Evolutionary conservation across 2,329 filamentous ascomycete genomes (phyloP), one percentile per base, ranked within the genome.

Genomic region (Hypomyces perniciosus): DNA sequence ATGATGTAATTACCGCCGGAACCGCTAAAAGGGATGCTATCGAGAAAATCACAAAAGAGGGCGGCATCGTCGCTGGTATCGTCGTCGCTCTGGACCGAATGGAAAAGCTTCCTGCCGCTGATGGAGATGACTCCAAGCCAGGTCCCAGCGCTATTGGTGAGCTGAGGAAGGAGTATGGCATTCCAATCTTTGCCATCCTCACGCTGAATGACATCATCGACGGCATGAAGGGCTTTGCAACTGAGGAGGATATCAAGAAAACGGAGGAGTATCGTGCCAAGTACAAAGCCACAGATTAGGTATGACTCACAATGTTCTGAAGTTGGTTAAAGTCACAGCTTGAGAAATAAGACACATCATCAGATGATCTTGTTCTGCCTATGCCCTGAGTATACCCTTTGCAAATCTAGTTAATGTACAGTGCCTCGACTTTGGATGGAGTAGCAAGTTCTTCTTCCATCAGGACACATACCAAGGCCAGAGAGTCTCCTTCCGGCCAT

Each of bases 1-100:
- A 99, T 74, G 93, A 97, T 71, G 92, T 99, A 51, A 92, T 97
- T 63, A 96, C 91, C 1, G 92, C 90, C 1, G 93, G 93, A 29
- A 97, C 91, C 1, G 93, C 93, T 38, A 91, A 96, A 73, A 80
- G 90, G 52, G 91, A 97, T 69, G 90, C 92, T 10, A 90, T 97
- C 54, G 83, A 83, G 49, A 93, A 96, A 69, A 96, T 97, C 66
- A 79, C 83, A 61, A 82, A 82, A 61, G 86, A 95, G 66, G 93
- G 92, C 3, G 93, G 92, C 2, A 81, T 80, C 46, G 83, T 97
- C 26, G 87, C 86, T 4, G 92, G 90, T 30, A 91, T 97, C 51
- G 80, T 96, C 20, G 87, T 99, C 31, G 88, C 91, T 4, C 78
- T 96, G 58, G 90, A 96, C 70, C 80, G 92, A 53, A 86, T 86